These are phyloP conservation scores for Salvia splendens DNA, from an alignment of 257 asterid species.

Conservation along the genomic window DNA sequence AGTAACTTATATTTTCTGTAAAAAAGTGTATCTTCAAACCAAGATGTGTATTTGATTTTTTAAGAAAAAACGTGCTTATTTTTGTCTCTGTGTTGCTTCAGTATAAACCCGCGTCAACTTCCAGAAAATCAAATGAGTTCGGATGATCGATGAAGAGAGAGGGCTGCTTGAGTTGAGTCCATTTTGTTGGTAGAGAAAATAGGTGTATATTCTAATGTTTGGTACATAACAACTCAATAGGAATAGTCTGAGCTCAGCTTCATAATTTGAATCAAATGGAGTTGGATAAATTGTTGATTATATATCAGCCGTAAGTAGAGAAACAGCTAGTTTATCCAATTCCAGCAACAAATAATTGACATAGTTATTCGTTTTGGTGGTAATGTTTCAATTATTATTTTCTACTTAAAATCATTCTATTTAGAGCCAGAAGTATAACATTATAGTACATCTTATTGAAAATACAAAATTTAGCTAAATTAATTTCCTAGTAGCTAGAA, in stretches of 20 bases:
- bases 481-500: not conserved
- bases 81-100: not conserved
- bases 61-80: not conserved
- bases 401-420: not conserved
- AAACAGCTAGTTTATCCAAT: conserved; percentile 11
- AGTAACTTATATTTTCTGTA: conserved; percentile 35
- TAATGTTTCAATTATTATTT: not conserved
- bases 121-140: conserved; percentile 51
- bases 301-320: conserved; percentile 2
- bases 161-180: conserved; percentile 6
- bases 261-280: conserved; percentile 1
- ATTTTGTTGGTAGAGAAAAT: conserved; percentile 12
- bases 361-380: not conserved
- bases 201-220: conserved; percentile 27
- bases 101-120: conserved; percentile 47
- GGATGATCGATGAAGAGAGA: conserved; percentile 34
- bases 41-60: not conserved
- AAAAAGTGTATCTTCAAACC: not conserved
- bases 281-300: not conserved
- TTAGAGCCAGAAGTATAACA: conserved; percentile 7
- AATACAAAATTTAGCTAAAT: conserved; percentile 25
- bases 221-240: conserved; percentile 17
- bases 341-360: conserved; percentile 6
- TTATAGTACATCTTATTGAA: conserved; percentile 20
- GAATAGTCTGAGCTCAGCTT: not conserved